A percentile compares a stretch with the other conserved stretches of the same genome.
Evolutionary conservation across 257 asterid species (phyloP).

Genomic region (Rauvolfia tetraphylla): DNA sequence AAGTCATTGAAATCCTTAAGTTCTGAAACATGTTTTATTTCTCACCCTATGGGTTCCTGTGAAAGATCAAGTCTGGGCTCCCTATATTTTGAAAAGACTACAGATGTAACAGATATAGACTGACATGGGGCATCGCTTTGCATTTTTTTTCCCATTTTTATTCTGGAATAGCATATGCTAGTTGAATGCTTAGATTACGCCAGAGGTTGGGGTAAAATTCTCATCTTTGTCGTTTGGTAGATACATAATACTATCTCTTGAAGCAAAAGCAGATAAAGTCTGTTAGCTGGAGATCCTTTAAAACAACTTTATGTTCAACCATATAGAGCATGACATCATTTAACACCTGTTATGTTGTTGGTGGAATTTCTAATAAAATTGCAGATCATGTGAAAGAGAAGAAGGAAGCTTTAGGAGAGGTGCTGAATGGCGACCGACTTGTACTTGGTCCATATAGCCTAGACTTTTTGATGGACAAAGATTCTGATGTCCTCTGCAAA

Average conservation of each 20-base stretch:
- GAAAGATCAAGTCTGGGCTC: too few relatives aligned
- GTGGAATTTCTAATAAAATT: background rate
- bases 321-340: background rate
- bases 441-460: conserved; percentile 71
- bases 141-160: too few relatives aligned
- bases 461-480: conserved; percentile 60
- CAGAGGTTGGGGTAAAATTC: too few relatives aligned
- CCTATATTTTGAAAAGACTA: too few relatives aligned
- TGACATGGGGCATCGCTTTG: too few relatives aligned
- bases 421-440: conserved; percentile 63
- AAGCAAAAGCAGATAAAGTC: background rate
- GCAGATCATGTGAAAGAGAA: conserved; percentile 70
- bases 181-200: too few relatives aligned
- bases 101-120: too few relatives aligned
- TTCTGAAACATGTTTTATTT: too few relatives aligned
- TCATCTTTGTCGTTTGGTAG: background rate
- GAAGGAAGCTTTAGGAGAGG: conserved; percentile 72
- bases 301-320: background rate
- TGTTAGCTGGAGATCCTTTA: background rate
- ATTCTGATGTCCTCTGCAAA: conserved; percentile 50
- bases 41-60: too few relatives aligned
- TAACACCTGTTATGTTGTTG: background rate
- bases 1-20: too few relatives aligned
- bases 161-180: too few relatives aligned
- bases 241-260: background rate